Evolutionary conservation across 192 early-diverging fungal species (phyloP).

Genomic region (Martensiomyces pterosporus): DNA sequence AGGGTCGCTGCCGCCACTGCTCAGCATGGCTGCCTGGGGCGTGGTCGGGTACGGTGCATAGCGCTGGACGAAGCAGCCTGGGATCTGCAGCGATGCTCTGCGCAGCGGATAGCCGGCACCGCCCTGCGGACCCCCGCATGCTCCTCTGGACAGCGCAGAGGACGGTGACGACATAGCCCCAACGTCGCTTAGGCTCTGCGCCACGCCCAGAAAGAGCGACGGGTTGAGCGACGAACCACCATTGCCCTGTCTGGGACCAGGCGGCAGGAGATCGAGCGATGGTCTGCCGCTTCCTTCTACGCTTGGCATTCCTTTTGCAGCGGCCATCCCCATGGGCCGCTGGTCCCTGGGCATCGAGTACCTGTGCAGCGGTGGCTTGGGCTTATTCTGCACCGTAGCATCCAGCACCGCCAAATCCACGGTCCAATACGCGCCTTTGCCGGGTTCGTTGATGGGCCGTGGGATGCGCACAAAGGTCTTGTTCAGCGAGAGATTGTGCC

Average conservation of each 20-base stretch:
- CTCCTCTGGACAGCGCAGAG: no score
- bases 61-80: slow-evolving; percentile 10
- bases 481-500: slow-evolving; percentile 86
- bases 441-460: slow-evolving; percentile 74
- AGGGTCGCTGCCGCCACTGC: background rate
- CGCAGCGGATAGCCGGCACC: slow-evolving; percentile 13
- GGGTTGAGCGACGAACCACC: no score
- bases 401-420: slow-evolving; percentile 56
- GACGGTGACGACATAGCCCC: no score
- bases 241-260: no score
- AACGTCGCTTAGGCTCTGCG: slow-evolving; percentile 46
- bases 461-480: slow-evolving; percentile 76
- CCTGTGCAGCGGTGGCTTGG: slow-evolving; percentile 17
- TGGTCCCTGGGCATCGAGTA: slow-evolving; percentile 21
- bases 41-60: slow-evolving; percentile 34
- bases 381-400: slow-evolving; percentile 18
- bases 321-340: background rate
- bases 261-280: no score
- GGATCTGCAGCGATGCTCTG: slow-evolving; percentile 35
- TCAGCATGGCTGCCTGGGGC: background rate
- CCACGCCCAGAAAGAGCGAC: slow-evolving; percentile 4
- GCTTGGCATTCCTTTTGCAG: background rate
- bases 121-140: no score
- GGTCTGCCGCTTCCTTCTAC: background rate
- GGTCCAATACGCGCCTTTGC: slow-evolving; percentile 84